Evolutionary conservation across 140 eudicot species (phyloP).

Genomic region (Stevia rebaudiana): DNA sequence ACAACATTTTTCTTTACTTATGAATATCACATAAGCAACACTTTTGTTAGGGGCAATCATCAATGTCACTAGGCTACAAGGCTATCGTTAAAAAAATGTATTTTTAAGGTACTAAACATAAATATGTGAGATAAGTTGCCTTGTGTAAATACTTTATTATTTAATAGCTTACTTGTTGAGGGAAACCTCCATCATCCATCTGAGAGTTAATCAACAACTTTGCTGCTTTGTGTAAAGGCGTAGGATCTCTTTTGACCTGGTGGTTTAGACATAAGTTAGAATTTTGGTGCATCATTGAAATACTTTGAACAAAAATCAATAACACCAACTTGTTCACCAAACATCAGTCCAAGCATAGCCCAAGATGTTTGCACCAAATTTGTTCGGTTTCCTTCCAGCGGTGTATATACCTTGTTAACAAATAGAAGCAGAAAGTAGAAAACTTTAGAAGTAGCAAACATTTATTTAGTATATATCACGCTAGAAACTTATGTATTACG

Average conservation of each 20-base stretch:
- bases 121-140: background rate
- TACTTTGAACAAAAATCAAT: background rate
- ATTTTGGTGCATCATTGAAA: background rate
- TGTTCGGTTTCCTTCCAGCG: slow-evolving; percentile 25
- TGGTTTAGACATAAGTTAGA: background rate
- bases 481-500: too few relatives aligned
- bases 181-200: slow-evolving; percentile 27
- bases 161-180: slow-evolving; percentile 18
- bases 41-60: too few relatives aligned
- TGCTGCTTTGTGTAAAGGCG: slow-evolving; percentile 26
- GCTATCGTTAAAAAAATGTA: too few relatives aligned
- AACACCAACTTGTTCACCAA: slow-evolving; percentile 43
- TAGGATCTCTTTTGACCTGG: slow-evolving; percentile 25
- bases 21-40: too few relatives aligned
- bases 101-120: background rate
- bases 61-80: too few relatives aligned
- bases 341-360: slow-evolving; percentile 62
- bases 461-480: too few relatives aligned
- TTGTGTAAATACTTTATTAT: background rate
- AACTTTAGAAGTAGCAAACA: background rate
- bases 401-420: slow-evolving; percentile 15
- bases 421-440: background rate
- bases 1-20: too few relatives aligned
- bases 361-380: slow-evolving; percentile 47
- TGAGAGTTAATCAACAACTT: slow-evolving; percentile 28